A percentile compares a stretch with the other conserved stretches of the same genome.
Conservation (phyloP, 2,329 filamentous ascomycete species). For the Cyphellophora europaea region DNA sequence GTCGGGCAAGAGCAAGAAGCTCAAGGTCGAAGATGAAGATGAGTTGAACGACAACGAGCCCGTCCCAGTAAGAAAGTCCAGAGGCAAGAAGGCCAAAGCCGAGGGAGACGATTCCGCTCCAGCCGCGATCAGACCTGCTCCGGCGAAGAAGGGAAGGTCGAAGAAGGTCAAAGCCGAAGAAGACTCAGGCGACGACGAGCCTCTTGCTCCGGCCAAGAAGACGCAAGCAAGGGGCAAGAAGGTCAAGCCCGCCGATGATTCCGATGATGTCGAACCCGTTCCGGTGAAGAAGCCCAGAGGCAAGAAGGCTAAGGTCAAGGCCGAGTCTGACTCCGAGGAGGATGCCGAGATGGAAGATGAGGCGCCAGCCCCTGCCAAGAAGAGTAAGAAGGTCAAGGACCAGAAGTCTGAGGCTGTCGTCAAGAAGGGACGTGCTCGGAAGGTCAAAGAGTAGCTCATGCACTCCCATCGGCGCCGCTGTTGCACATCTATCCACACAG, state of each 20-base stretch:
- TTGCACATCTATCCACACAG: no score
- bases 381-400: slow-evolving; percentile 17
- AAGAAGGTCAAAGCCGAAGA: slow-evolving; percentile 22
- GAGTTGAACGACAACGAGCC: slow-evolving; percentile 1
- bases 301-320: slow-evolving; percentile 5
- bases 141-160: slow-evolving; percentile 4
- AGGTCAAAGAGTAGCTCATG: neutral
- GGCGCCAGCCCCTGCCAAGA: slow-evolving; percentile 1
- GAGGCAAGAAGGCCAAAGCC: slow-evolving; percentile 2
- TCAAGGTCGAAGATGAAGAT: slow-evolving; percentile 1
- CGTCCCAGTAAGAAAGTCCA: neutral
- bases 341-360: slow-evolving; percentile 4
- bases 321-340: slow-evolving; percentile 4
- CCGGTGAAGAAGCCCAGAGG: neutral
- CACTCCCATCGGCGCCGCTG: no score
- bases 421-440: neutral
- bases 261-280: neutral
- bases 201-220: slow-evolving; percentile 10
- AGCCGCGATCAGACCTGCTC: slow-evolving; percentile 3
- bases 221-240: slow-evolving; percentile 4
- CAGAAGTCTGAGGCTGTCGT: slow-evolving; percentile 39
- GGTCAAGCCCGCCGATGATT: slow-evolving; percentile 4
- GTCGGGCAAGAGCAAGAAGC: slow-evolving; percentile 2
- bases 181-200: slow-evolving; percentile 18
- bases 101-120: slow-evolving; percentile 3